Evolutionary conservation across 768 basidiomycete genomes (phyloP).

Genomic region (Hygrocybe punicea): DNA sequence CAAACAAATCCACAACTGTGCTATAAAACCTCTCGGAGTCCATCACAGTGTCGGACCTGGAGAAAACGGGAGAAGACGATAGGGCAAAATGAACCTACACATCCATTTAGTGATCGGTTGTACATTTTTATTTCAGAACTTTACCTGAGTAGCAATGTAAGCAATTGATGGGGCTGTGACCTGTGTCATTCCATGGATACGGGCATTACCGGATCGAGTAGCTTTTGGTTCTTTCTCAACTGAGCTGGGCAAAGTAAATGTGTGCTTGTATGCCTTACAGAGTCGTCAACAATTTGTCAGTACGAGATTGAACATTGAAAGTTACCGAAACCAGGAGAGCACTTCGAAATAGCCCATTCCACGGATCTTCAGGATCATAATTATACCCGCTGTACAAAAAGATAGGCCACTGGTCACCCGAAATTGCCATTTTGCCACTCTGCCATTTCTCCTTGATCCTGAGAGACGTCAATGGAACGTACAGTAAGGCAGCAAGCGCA

Average conservation of each 20-base stretch:
- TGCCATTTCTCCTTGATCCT: conserved; percentile 1
- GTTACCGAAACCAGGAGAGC: neutral
- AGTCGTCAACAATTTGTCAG: neutral
- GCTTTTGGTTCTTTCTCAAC: neutral
- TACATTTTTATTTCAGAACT: neutral
- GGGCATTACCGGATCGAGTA: neutral
- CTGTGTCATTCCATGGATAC: neutral
- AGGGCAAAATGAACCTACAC: conserved; percentile 10
- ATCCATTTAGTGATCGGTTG: neutral
- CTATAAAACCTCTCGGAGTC: conserved; percentile 8
- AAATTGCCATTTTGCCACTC: neutral
- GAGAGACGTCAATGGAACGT: neutral
- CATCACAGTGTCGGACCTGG: neutral
- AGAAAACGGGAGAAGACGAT: conserved; percentile 5
- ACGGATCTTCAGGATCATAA: neutral
- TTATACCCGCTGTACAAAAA: neutral
- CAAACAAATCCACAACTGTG: conserved; percentile 1
- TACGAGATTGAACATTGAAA: neutral
- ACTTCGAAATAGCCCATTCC: neutral
- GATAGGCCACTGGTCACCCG: conserved; percentile 2
- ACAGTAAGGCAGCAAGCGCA: neutral
- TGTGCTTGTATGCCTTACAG: neutral
- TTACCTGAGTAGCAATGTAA: conserved; percentile 8
- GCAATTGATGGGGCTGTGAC: neutral
- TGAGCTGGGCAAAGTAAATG: neutral